Percentiles rank a stretch among this genome's conserved stretches.
Evolutionary conservation across 768 basidiomycete genomes (phyloP).

Genomic region (Leccinellum luteum): DNA sequence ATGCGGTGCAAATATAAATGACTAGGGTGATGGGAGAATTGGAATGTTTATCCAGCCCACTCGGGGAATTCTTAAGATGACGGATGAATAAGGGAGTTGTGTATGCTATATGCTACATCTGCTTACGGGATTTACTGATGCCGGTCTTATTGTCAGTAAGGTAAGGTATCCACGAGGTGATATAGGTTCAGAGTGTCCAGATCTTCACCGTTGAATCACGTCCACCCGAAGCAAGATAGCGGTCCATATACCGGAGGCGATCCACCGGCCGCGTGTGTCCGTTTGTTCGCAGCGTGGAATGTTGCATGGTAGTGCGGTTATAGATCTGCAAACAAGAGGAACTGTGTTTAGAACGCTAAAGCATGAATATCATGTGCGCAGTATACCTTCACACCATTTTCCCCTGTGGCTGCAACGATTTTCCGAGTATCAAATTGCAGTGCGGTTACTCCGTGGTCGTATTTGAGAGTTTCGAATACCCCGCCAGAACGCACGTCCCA

Average conservation of each 20-base stretch:
- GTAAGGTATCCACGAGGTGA: constrained; percentile 16
- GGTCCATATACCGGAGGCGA: constrained; percentile 91
- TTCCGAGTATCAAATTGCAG: constrained; percentile 96
- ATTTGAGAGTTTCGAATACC: constrained; percentile 84
- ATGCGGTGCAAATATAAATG: neutral
- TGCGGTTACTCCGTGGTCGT: constrained; percentile 86
- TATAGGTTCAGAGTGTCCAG: constrained; percentile 73
- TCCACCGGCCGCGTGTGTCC: constrained; percentile 93
- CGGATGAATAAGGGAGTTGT: constrained; percentile 10
- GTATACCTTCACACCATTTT: constrained; percentile 86
- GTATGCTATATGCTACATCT: constrained; percentile 29
- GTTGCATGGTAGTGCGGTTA: constrained; percentile 91
- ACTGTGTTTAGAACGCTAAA: neutral
- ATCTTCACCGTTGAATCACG: constrained; percentile 85
- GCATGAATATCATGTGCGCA: neutral
- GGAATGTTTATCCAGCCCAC: neutral
- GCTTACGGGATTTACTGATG: constrained; percentile 19
- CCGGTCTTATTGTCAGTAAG: constrained; percentile 12
- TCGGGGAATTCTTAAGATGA: neutral
- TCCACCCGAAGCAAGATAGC: constrained; percentile 88
- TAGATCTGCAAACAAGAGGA: constrained; percentile 58
- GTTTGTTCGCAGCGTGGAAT: constrained; percentile 80
- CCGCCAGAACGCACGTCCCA: constrained; percentile 95
- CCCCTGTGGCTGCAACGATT: constrained; percentile 87
- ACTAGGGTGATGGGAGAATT: neutral